These are phyloP conservation scores for Xylaria sp. DNA, from an alignment of 2,329 filamentous ascomycete species.

Conservation along the genomic window DNA sequence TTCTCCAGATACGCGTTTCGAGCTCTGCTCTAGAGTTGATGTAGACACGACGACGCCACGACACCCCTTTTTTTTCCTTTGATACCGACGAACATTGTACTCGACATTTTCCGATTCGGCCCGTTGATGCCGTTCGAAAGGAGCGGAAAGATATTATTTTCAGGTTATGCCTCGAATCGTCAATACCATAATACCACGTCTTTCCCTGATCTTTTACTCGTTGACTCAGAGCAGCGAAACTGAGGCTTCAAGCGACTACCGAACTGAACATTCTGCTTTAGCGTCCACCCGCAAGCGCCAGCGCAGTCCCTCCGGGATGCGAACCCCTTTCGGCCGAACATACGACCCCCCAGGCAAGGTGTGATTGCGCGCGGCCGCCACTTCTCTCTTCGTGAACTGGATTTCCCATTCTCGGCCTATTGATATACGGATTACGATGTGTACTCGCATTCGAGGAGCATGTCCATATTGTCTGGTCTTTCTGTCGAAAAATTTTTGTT, in stretches of 20 bases:
- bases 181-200: conserved; percentile 45
- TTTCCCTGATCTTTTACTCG: conserved; percentile 31
- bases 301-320: conserved; percentile 9
- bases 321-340: conserved; percentile 19
- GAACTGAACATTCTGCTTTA: conserved; percentile 23
- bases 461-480: conserved; percentile 48
- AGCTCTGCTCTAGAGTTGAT: conserved; percentile 54
- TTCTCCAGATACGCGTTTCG: conserved; percentile 52
- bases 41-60: conserved; percentile 61
- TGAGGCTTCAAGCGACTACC: conserved; percentile 20
- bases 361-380: conserved; percentile 17
- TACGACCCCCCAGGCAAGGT: conserved; percentile 21
- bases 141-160: conserved; percentile 42
- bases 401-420: conserved; percentile 28
- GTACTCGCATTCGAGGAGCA: conserved; percentile 39
- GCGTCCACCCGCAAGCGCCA: conserved; percentile 8
- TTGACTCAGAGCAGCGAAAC: conserved; percentile 16
- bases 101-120: conserved; percentile 42
- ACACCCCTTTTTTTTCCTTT: conserved; percentile 51
- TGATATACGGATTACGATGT: conserved; percentile 40
- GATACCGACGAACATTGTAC: conserved; percentile 45
- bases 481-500: conserved; percentile 41
- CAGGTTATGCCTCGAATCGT: conserved; percentile 40
- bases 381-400: conserved; percentile 41
- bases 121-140: conserved; percentile 36